These are phyloP conservation scores for Dryas alaskensis DNA, from an alignment of 306 rosid species.

Conservation along the genomic window DNA sequence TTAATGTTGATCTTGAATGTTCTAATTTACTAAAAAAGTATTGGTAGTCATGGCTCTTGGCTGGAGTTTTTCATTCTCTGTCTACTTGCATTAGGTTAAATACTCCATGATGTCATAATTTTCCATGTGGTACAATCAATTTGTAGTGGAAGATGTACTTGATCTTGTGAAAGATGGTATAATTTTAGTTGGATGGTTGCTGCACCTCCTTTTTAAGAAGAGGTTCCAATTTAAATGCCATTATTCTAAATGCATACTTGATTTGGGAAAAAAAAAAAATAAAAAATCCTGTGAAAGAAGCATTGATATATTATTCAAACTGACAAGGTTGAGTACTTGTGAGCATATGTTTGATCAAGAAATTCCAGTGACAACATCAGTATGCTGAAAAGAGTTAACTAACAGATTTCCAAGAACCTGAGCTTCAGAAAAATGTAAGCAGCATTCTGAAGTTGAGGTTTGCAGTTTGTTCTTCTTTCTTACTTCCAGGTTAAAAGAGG, in stretches of 20 bases:
- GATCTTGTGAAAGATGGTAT: too few species aligned
- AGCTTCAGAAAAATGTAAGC: background rate
- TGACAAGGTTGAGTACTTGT: too few species aligned
- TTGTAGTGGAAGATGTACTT: too few species aligned
- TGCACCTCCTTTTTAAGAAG: too few species aligned
- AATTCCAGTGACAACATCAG: background rate
- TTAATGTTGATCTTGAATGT: background rate
- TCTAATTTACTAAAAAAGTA: background rate
- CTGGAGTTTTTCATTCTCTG: background rate
- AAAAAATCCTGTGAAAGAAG: background rate
- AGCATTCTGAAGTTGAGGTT: background rate
- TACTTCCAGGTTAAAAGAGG: conserved; percentile 64
- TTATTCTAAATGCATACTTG: too few species aligned
- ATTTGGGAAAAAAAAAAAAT: too few species aligned
- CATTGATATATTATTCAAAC: background rate
- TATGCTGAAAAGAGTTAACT: background rate
- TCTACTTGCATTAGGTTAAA: background rate
- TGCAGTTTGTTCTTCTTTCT: background rate
- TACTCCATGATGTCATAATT: background rate
- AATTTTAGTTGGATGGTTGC: too few species aligned
- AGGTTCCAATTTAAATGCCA: too few species aligned
- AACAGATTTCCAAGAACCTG: background rate
- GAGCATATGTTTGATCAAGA: background rate
- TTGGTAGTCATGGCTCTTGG: background rate
- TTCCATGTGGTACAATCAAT: background rate